Base-by-base conservation (phyloP, 1,139 yeast genomes). In the Candida albicans region DNA sequence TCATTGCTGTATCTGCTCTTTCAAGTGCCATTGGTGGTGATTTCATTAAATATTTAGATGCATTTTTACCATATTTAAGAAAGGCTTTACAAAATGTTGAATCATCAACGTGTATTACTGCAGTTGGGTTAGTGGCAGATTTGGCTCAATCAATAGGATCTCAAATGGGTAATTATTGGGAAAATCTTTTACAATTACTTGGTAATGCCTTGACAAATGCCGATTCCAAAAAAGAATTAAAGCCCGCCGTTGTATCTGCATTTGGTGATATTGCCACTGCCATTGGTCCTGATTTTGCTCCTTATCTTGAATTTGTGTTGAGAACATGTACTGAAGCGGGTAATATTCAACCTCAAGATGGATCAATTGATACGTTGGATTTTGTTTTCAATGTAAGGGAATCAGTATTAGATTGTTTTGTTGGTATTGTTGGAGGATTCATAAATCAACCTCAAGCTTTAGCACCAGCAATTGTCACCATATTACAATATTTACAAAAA, bases 71-170 rank as follows among this genome's bases (percentile, higher is more conserved):
- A 43, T 90, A 75, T 62, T 75, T 93, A 62, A 81, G 82, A 15
- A 75, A 76, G 49, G 96, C 96, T 0, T 74, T 93, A 52, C 79
- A 81, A 56, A 91, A 89, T 64, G 82, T 87, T 9, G 96, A 89
- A 39, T 81, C 90, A 8, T 87, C 91, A 35, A 82, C 90, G 18
- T 84, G 96, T 55, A 79, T 78, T 51, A 87, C 96, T 11, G 96
- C 98, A 2, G 89, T 93, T 48, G 98, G 99, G 4, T 77, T 95
- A 47, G 91, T 93, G 47, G 97, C 97, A n/a, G 99, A 93, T 66
- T 84, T 93, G 54, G 81, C 96, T n/a, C 96, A 90, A 59, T 87
- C 97, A 1, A 74, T 95, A 43, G 96, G 96, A 28, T 76, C 75
- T 31, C 77, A 75, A 35, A 81, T 91, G 52, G 75, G 77, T 45